phyloP scores from a whole-genome alignment of 139 green algal species.

The Chloropicon primus region DNA sequence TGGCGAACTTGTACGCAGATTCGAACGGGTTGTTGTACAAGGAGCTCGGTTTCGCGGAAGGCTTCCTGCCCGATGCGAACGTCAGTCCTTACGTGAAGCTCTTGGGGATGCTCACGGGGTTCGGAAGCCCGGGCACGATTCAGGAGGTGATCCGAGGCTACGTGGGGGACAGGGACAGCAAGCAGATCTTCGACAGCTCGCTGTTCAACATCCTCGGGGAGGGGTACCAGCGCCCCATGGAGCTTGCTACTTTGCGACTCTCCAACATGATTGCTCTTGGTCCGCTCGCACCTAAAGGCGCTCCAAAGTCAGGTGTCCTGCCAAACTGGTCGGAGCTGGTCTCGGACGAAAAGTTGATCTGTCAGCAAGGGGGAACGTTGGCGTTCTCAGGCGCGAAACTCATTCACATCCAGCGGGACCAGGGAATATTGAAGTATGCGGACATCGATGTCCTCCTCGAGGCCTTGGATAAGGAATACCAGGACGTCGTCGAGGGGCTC shows the following conservation, averaged over 20 bases:
- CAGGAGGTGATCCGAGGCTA: slow-evolving; percentile 55
- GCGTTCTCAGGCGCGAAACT: not conserved
- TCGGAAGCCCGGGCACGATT: slow-evolving; percentile 57
- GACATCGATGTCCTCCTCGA: not conserved
- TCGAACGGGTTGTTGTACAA: not conserved
- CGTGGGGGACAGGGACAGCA: slow-evolving; percentile 40
- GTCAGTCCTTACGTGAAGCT: slow-evolving; percentile 58
- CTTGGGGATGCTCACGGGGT: slow-evolving; percentile 58
- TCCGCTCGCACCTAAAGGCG: no score
- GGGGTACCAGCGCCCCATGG: slow-evolving; percentile 62
- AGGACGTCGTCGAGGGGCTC: no score
- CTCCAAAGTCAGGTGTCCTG: no score
- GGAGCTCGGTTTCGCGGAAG: slow-evolving; percentile 8
- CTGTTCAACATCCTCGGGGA: slow-evolving; percentile 61
- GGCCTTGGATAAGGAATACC: no score
- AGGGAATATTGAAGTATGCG: not conserved
- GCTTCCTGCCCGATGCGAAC: not conserved
- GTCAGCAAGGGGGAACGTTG: not conserved
- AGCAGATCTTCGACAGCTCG: slow-evolving; percentile 34
- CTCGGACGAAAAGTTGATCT: not conserved
- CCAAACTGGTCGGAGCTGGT: not conserved
- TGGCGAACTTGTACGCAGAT: slow-evolving; percentile 16
- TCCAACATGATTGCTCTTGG: not conserved
- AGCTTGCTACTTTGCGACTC: slow-evolving; percentile 60
- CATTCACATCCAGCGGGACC: not conserved